Evolutionary conservation across 768 basidiomycete species (phyloP), one percentile per base, ranked within the genome.

Genomic region (Tulasnella sp.): DNA sequence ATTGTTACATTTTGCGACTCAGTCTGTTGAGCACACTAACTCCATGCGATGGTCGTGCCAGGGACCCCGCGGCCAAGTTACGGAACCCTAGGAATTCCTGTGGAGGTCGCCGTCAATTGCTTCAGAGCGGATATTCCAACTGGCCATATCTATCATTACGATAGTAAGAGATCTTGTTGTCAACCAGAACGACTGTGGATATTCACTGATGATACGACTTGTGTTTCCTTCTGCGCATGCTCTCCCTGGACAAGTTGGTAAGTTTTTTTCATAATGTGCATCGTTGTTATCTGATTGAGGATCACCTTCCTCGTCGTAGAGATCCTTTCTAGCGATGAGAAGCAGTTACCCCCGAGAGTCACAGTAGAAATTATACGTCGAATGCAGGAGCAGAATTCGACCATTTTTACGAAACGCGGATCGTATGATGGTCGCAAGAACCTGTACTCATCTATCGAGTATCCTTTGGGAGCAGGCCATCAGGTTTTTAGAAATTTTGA

Each of bases 261-360:
- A 18, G 76, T 42, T 46, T 7, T 37, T 41, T 37, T 41, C n/a
- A 74, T 16, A 37, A 74, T 1, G 14, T 46, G n/a, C 24, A 44
- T 22, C 2, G 14, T 16, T 14, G 3, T 11, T 24, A 37, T n/a
- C n/a, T 3, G 1, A 31, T 75, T n/a, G 9, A 44, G 8, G 16
- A 4, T 46, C 9, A 44, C 28, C n/a, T 28, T 31, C 48, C 41
- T 48, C 28, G 18, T 20, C 31, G 3, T 44, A 42, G 28, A 22
- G 0, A 75, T 40, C 22, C 11, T 75, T 3, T 16, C 42, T 4
- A 24, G 9, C 9, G 94, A 94, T 82, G 94, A 94, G 82, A 94
- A 92, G 85, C 88, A 87, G 0, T 86, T 93, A 1, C 93, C 94
- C 0, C 89, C 90, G 2, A 86, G 90, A 20, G 85, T 93, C 11